Evolutionary conservation across 2,329 filamentous ascomycete species (phyloP), one percentile per base, ranked within the genome.

Genomic region (Chaetomiaceae sp.): DNA sequence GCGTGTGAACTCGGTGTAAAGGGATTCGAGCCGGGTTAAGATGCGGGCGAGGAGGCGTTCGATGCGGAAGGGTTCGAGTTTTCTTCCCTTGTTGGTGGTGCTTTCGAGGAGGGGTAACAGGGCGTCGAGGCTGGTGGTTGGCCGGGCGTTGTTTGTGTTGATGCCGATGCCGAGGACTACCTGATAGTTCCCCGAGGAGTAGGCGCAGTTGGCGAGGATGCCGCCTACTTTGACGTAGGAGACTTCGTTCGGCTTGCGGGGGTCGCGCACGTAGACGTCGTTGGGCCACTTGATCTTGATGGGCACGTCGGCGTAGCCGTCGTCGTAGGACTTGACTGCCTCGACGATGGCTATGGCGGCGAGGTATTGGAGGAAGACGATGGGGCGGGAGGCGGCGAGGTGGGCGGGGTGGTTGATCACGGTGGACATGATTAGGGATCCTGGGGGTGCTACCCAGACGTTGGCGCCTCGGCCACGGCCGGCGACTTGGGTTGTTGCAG

Each of bases 201-300:
- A 97, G 54, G 84, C 83, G 58, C 89, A 94, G 68, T 96, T 95
- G 6, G 95, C 88, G 3, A 97, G 79, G 58, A 99, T 94, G 6
- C 94, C 94, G 49, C 89, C 90, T 50, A 99, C 91, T 66, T 99
- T 99, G 60, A 91, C 85, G 62, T 94, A 94, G 2, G 72, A 66
- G 0, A 71, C 68, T 2, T 72, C 64, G 6, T 68, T 63, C 3
- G 75, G 75, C 43, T 76, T 77, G 49, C 70, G 74, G 6, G 80
- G 88, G 64, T 90, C 85, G 20, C 82, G 75, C 1, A 85, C 86
- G 65, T 90, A 92, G 51, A 99, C 89, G 66, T 99, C 94, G 64
- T 99, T 99, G 11, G 94, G 94, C 94, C 94, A 99, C 70, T 99
- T 99, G 29, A 99, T 73, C 67, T 88, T 91, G 37, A 99, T 79